Conservation (phyloP, 2,329 filamentous ascomycete genomes). For the Clarireedia hainanense region DNA sequence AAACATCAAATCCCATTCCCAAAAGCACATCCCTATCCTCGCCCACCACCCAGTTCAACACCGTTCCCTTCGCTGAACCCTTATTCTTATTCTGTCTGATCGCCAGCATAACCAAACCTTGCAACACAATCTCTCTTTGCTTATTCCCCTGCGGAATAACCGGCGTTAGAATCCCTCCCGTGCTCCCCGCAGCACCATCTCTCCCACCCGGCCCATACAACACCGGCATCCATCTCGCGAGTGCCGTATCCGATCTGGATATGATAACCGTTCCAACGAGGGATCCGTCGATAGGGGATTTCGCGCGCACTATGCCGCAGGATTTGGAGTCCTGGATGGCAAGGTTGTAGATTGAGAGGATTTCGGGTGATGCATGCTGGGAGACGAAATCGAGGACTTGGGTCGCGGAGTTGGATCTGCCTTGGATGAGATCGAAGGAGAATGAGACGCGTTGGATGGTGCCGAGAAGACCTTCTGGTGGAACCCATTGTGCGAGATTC, state of each 20-base stretch:
- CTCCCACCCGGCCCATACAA: slow-evolving; percentile 25
- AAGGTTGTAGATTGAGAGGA: slow-evolving; percentile 58
- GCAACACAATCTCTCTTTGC: slow-evolving; percentile 55
- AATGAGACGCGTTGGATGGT: slow-evolving; percentile 44
- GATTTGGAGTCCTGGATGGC: slow-evolving; percentile 51
- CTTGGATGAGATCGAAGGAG: slow-evolving; percentile 59
- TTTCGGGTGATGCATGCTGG: slow-evolving; percentile 53
- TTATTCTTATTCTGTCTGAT: slow-evolving; percentile 59
- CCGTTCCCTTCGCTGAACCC: slow-evolving; percentile 45
- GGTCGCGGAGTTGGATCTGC: slow-evolving; percentile 48
- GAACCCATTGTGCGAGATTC: slow-evolving; percentile 50
- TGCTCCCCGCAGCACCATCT: slow-evolving; percentile 31
- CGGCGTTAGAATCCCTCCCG: slow-evolving; percentile 58
- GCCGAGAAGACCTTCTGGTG: slow-evolving; percentile 53
- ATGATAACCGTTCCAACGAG: slow-evolving; percentile 58
- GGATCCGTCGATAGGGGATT: slow-evolving; percentile 50
- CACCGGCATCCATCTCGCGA: slow-evolving; percentile 54
- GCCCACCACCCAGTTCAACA: slow-evolving; percentile 39
- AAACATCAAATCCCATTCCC: slow-evolving; percentile 71
- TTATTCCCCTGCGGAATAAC: slow-evolving; percentile 52
- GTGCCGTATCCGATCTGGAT: slow-evolving; percentile 49
- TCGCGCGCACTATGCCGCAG: slow-evolving; percentile 60
- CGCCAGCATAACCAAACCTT: slow-evolving; percentile 56
- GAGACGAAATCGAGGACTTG: slow-evolving; percentile 52
- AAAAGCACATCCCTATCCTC: slow-evolving; percentile 53